These are phyloP conservation scores for Rhododendron henanense DNA, from an alignment of 148 eudicot species.

Conservation along the genomic window DNA sequence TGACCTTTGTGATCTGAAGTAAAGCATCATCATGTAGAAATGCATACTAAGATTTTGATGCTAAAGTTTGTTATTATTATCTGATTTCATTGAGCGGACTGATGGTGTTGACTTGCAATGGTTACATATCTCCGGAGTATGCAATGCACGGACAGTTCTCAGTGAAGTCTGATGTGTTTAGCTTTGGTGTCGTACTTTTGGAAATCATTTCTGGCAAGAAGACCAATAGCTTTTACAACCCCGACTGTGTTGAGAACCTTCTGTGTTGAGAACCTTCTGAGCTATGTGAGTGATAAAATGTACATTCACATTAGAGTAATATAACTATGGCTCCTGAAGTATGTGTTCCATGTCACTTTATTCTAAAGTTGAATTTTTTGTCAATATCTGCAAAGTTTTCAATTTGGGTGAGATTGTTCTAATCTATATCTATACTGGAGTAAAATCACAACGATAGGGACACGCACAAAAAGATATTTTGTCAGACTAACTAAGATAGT, in stretches of 20 bases:
- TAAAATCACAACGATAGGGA: neutral
- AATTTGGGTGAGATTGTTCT: neutral
- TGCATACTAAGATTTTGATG: neutral
- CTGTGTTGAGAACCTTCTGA: constrained; percentile 24
- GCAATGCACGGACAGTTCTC: constrained; percentile 45
- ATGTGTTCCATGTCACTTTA: neutral
- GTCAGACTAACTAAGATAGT: neutral
- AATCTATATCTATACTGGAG: neutral
- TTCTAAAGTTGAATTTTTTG: neutral
- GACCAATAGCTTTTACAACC: constrained; percentile 13
- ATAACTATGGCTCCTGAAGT: neutral
- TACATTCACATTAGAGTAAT: neutral
- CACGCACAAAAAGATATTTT: neutral
- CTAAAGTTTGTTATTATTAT: neutral
- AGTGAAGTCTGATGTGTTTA: constrained; percentile 47
- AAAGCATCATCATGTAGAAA: neutral
- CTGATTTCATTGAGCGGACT: neutral
- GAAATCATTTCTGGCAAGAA: constrained; percentile 45
- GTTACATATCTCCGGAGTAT: constrained; percentile 46
- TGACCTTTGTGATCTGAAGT: neutral
- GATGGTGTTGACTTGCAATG: neutral
- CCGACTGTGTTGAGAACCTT: constrained; percentile 21
- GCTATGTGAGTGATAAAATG: constrained; percentile 25
- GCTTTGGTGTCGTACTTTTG: constrained; percentile 47
- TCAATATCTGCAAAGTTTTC: neutral